Conservation (phyloP, 495 filamentous ascomycete species). For the Aeminium ludgeri region DNA sequence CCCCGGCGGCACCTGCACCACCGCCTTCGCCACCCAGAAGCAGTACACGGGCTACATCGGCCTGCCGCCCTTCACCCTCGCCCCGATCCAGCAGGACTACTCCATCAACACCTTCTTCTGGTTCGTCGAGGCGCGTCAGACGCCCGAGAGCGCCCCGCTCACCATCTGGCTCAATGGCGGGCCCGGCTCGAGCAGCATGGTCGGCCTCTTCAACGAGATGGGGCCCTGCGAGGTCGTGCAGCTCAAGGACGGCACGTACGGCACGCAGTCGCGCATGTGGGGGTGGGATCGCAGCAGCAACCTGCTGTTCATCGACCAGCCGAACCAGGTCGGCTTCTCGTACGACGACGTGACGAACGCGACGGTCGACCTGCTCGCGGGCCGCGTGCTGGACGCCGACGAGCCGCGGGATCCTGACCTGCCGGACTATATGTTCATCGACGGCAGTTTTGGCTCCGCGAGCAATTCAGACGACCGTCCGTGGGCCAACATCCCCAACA, state of each 20-base stretch:
- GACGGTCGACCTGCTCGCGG: conserved; percentile 23
- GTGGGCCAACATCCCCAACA: conserved; percentile 38
- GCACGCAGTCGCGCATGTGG: conserved; percentile 23
- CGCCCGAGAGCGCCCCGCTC: conserved; percentile 26
- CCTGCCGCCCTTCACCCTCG: conserved; percentile 35
- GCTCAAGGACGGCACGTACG: conserved; percentile 21
- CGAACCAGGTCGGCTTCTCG: conserved; percentile 27
- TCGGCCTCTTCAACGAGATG: conserved; percentile 27
- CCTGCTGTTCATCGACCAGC: conserved; percentile 29
- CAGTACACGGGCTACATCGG: conserved; percentile 29
- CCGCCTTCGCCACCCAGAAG: conserved; percentile 18
- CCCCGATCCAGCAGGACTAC: conserved; percentile 39
- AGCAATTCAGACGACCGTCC: conserved; percentile 22
- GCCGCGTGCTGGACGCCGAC: conserved; percentile 13
- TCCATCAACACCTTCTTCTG: conserved; percentile 38
- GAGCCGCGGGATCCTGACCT: conserved; percentile 14
- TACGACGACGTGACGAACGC: conserved; percentile 27
- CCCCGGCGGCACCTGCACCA: conserved; percentile 28
- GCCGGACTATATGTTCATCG: conserved; percentile 32
- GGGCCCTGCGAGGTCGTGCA: conserved; percentile 29
- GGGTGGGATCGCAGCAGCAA: conserved; percentile 28
- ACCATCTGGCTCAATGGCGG: conserved; percentile 53
- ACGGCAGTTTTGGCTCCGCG: conserved; percentile 46
- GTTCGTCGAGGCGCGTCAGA: conserved; percentile 30
- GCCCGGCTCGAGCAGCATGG: conserved; percentile 30